Percentiles rank a stretch among this genome's conserved stretches.
Conservation (phyloP, 2,329 filamentous ascomycete genomes). For the Talaromyces funiculosus region DNA sequence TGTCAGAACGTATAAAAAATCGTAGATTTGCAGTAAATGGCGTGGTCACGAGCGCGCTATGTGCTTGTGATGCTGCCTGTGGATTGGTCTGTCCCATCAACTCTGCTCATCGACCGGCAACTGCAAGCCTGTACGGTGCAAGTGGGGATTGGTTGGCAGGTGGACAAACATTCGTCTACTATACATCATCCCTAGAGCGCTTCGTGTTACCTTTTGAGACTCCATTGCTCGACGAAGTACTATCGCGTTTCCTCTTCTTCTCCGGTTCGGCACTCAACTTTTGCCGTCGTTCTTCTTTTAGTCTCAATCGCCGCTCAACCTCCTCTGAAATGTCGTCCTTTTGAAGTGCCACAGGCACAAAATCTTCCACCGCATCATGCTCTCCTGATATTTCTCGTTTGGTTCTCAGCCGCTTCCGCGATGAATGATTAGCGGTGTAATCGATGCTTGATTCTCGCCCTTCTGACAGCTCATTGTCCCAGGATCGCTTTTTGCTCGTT, state of each 20-base stretch:
- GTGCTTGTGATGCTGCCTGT: neutral
- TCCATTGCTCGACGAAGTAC: constrained; percentile 15
- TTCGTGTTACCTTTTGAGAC: neutral
- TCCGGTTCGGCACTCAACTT: constrained; percentile 28
- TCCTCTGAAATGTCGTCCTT: constrained; percentile 43
- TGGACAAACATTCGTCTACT: neutral
- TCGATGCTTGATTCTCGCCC: neutral
- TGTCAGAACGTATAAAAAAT: neutral
- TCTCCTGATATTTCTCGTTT: constrained; percentile 17
- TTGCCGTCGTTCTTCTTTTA: constrained; percentile 37
- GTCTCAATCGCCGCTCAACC: constrained; percentile 39
- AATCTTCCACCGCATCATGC: constrained; percentile 22
- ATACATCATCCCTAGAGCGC: neutral
- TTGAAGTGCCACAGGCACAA: constrained; percentile 25
- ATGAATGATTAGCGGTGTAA: neutral
- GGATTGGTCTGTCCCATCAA: neutral
- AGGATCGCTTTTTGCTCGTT: constrained; percentile 1
- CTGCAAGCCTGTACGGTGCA: neutral
- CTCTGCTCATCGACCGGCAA: neutral
- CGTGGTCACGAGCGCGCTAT: constrained; percentile 10
- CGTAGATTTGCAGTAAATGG: neutral
- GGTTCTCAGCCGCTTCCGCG: constrained; percentile 22
- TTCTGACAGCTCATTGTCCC: constrained; percentile 1
- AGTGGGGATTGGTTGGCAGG: neutral
- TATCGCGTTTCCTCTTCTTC: constrained; percentile 40